A percentile compares a stretch with the other conserved stretches of the same genome.
Conservation (phyloP, 805 yeast species). For the Candida succiphila region DNA sequence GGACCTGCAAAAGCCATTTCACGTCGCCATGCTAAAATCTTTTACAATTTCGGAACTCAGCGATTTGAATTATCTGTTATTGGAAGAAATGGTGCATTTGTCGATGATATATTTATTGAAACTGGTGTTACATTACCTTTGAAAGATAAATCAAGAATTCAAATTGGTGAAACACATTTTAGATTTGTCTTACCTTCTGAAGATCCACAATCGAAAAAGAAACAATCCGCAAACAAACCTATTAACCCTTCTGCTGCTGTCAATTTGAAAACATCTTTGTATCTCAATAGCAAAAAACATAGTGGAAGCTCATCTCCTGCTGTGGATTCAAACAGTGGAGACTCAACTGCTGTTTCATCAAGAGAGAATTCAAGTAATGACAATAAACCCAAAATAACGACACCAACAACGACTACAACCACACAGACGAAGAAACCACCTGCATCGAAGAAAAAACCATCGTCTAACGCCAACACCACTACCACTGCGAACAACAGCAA, state of each 20-base stretch:
- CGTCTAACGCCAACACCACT: not conserved
- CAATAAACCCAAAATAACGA: constrained; percentile 2
- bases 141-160: constrained; percentile 72
- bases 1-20: constrained; percentile 92
- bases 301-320: too few species aligned
- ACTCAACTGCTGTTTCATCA: constrained; percentile 10
- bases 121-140: constrained; percentile 88
- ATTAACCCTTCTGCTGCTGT: constrained; percentile 57
- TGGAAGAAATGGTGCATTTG: constrained; percentile 96
- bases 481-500: not conserved
- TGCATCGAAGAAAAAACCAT: not conserved
- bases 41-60: constrained; percentile 94
- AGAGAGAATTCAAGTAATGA: constrained; percentile 15
- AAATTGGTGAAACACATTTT: constrained; percentile 88
- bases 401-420: not conserved
- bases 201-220: constrained; percentile 20
- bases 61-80: constrained; percentile 84
- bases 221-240: constrained; percentile 17
- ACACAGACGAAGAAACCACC: not conserved
- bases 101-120: constrained; percentile 82
- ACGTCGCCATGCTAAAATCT: constrained; percentile 88
- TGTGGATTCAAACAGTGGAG: constrained; percentile 12
- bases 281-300: constrained; percentile 11
- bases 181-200: constrained; percentile 75
- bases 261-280: constrained; percentile 41